These are phyloP conservation scores for Dictyostelium brefeldianum DNA, from an alignment of 78 protist species.

Conservation along the genomic window DNA sequence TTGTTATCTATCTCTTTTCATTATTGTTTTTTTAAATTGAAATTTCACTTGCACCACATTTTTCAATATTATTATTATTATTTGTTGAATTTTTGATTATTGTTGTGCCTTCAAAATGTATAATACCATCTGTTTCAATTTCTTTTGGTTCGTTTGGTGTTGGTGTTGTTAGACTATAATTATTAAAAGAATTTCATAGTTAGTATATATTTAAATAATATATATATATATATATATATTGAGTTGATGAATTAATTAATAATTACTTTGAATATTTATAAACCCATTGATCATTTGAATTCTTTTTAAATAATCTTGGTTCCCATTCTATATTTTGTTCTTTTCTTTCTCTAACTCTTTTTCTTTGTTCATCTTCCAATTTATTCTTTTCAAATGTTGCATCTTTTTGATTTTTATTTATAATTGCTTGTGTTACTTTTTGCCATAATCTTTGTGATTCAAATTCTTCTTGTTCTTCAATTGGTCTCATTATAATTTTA, in stretches of 20 bases:
- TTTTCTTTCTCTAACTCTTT: slow-evolving; percentile 48
- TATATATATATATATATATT: no score
- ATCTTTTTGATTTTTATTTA: slow-evolving; percentile 76
- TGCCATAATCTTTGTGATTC: slow-evolving; percentile 87
- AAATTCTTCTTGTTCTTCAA: slow-evolving; percentile 26
- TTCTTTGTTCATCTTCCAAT: slow-evolving; percentile 83
- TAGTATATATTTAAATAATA: not conserved
- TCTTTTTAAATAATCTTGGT: slow-evolving; percentile 73
- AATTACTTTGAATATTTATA: slow-evolving; percentile 78
- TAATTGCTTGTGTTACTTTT: slow-evolving; percentile 84
- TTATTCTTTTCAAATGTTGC: slow-evolving; percentile 88
- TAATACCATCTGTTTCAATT: slow-evolving; percentile 46
- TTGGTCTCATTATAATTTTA: slow-evolving; percentile 30
- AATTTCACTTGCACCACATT: slow-evolving; percentile 25
- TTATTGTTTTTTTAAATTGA: not conserved
- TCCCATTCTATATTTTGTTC: slow-evolving; percentile 55
- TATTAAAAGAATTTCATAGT: no score
- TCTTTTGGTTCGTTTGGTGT: slow-evolving; percentile 53
- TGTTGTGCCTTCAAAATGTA: slow-evolving; percentile 33
- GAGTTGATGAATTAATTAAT: not conserved
- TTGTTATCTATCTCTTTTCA: not conserved
- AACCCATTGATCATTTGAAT: slow-evolving; percentile 70
- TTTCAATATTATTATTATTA: not conserved
- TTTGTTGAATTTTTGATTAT: not conserved
- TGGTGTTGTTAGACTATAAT: slow-evolving; percentile 8